Evolutionary conservation across 306 rosid genomes (phyloP), one percentile per base, ranked within the genome.

Genomic region (Benincasa hispida): DNA sequence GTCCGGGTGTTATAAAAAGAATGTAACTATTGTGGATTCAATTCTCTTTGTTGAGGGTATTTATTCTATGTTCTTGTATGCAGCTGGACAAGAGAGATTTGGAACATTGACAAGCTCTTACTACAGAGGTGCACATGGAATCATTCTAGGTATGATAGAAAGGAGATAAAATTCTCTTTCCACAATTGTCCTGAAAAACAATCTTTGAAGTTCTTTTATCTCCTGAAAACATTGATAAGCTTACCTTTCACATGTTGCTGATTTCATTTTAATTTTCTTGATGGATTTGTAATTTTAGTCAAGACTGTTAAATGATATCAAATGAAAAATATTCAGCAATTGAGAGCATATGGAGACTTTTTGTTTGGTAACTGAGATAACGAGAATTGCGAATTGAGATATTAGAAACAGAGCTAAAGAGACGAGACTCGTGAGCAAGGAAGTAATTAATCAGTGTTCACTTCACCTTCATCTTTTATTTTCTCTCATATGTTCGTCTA

Each of bases 51-150:
- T 30, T 3, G 42, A 32, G 39, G 79, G 61, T 75, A 60, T 11
- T 28, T 5, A 51, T 30, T 18, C 34, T 25, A 19, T 80, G 76
- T 78, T 67, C n/a, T 62, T 37, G 41, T 75, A 67, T 79, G 82
- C 92, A 94, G 99, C 99, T 67, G 99, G 97, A 77, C 99, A 94
- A 77, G 99, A 94, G 89, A 90, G 96, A 87, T 94, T 94, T 39
- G 96, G 99, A 83, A 92, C 93, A 6, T 87, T 94, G 21, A 92
- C 87, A 78, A 86, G 95, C 75, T 94, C 99, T 27, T 94, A 90
- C 81, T 94, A 94, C 85, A 86, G 99, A 90, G 97, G 97, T 18
- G 93, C 99, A 57, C 96, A 94, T 59, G 99, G 99, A 87, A 89
- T 92, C 81, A 77, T 94, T 79, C 96, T 94, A 22, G 99, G 99